Conservation (phyloP, 2,329 filamentous ascomycete species). For the Cercospora sesami region DNA sequence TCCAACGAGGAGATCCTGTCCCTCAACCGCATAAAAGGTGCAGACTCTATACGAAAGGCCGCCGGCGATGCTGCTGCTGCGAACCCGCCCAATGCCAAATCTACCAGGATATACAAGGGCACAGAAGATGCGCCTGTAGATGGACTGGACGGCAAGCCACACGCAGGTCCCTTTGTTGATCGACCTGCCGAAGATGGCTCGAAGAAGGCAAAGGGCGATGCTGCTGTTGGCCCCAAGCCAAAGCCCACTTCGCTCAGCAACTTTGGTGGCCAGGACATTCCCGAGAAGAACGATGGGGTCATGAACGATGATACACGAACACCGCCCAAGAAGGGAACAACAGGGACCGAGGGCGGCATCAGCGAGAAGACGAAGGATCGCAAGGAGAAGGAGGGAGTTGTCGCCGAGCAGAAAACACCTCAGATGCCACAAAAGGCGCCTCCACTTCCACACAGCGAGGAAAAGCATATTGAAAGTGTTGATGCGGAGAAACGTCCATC, state of each 20-base stretch:
- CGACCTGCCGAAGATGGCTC: conserved; percentile 40
- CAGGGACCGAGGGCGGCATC: conserved; percentile 85
- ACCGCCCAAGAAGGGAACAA: conserved; percentile 78
- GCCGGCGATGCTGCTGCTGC: conserved; percentile 27
- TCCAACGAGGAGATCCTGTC: conserved; percentile 33
- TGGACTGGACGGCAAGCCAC: conserved; percentile 89
- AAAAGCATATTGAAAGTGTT: conserved; percentile 60
- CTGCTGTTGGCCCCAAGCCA: conserved; percentile 38
- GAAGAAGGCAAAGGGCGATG: conserved; percentile 29
- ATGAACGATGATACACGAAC: conserved; percentile 85
- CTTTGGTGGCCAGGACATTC: conserved; percentile 45
- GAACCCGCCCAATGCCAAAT: conserved; percentile 30
- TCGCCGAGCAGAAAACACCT: conserved; percentile 66
- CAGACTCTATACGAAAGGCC: conserved; percentile 7
- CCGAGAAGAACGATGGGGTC: conserved; percentile 69
- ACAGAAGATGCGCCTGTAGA: conserved; percentile 87
- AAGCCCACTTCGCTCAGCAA: conserved; percentile 37
- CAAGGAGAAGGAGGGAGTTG: conserved; percentile 58
- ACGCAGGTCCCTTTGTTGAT: conserved; percentile 77
- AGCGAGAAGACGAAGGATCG: conserved; percentile 80
- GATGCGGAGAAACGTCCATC: conserved; percentile 34
- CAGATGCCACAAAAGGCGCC: conserved; percentile 82
- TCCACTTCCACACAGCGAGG: conserved; percentile 76
- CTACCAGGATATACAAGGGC: conserved; percentile 45
- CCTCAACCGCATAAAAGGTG: conserved; percentile 26